These are phyloP conservation scores for Alliaria petiolata DNA, from an alignment of 345 rosid species.

Conservation along the genomic window DNA sequence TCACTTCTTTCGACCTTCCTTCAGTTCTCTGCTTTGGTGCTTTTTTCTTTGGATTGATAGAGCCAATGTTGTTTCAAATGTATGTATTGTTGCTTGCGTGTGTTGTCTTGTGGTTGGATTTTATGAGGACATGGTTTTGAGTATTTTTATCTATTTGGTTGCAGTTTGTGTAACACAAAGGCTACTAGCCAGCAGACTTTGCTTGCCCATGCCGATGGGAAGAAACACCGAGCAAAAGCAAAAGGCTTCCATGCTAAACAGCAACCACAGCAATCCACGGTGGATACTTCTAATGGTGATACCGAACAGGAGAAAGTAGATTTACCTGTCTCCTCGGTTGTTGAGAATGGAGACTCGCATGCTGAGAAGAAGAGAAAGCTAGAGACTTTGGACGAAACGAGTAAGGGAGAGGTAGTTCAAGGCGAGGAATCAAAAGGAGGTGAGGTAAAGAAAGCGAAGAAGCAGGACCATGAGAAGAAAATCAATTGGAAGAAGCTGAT, in stretches of 20 bases:
- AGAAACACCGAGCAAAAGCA: conserved; percentile 82
- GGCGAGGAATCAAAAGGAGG: conserved; percentile 24
- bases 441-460: conserved; percentile 44
- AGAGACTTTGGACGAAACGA: conserved; percentile 32
- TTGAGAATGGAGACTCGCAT: conserved; percentile 33
- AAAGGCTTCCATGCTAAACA: conserved; percentile 64
- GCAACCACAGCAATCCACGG: conserved; percentile 38
- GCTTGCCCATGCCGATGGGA: conserved; percentile 92
- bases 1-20: neutral
- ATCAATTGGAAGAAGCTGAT: conserved; percentile 86
- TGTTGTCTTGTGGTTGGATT: neutral
- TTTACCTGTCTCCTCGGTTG: conserved; percentile 18
- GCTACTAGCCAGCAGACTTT: conserved; percentile 82
- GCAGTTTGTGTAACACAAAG: conserved; percentile 76
- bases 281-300: conserved; percentile 32
- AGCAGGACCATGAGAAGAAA: conserved; percentile 41
- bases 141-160: conserved; percentile 9
- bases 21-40: neutral
- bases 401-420: conserved; percentile 40
- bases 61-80: too few relatives aligned
- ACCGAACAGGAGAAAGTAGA: conserved; percentile 35
- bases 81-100: too few relatives aligned
- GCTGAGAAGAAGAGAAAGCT: conserved; percentile 56
- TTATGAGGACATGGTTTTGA: neutral
- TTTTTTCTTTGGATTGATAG: neutral